Conservation (phyloP, 495 filamentous ascomycete genomes). For the Mytilinidion resinicola region DNA sequence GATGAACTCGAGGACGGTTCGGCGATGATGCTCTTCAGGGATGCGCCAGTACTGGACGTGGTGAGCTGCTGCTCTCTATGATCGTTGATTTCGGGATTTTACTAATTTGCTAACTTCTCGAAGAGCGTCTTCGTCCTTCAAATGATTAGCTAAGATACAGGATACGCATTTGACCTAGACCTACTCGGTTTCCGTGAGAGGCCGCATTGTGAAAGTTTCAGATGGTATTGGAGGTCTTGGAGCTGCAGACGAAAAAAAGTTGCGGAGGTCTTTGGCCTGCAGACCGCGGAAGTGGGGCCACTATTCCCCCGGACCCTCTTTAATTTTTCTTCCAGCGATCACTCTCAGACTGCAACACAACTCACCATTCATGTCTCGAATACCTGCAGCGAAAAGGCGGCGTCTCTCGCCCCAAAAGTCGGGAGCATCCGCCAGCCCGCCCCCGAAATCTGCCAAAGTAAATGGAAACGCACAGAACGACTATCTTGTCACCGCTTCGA, state of each 20-base stretch:
- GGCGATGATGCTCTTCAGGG: slow-evolving; percentile 73
- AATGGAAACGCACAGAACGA: not conserved
- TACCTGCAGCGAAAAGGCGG: slow-evolving; percentile 24
- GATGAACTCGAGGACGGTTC: slow-evolving; percentile 47
- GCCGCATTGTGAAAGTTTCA: slow-evolving; percentile 52
- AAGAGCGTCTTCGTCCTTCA: slow-evolving; percentile 48
- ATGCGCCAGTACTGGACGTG: slow-evolving; percentile 50
- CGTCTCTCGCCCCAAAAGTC: slow-evolving; percentile 29
- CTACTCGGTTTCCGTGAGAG: slow-evolving; percentile 62
- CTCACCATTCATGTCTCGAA: slow-evolving; percentile 17
- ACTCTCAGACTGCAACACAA: not conserved
- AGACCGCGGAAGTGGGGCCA: not conserved
- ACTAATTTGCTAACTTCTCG: slow-evolving; percentile 73
- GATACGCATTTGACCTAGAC: not conserved
- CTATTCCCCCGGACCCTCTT: not conserved
- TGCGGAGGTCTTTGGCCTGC: not conserved
- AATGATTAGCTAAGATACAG: too few relatives aligned
- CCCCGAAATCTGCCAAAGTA: slow-evolving; percentile 25
- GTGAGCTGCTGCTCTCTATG: too few relatives aligned
- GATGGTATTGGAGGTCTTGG: slow-evolving; percentile 1
- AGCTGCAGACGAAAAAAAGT: slow-evolving; percentile 1
- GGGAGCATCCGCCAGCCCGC: slow-evolving; percentile 34
- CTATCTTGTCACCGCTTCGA: slow-evolving; percentile 41
- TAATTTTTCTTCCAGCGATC: too few relatives aligned
- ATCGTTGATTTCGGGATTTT: not conserved